Conservation (phyloP, 306 rosid species). For the Echinosophora koreensis region DNA sequence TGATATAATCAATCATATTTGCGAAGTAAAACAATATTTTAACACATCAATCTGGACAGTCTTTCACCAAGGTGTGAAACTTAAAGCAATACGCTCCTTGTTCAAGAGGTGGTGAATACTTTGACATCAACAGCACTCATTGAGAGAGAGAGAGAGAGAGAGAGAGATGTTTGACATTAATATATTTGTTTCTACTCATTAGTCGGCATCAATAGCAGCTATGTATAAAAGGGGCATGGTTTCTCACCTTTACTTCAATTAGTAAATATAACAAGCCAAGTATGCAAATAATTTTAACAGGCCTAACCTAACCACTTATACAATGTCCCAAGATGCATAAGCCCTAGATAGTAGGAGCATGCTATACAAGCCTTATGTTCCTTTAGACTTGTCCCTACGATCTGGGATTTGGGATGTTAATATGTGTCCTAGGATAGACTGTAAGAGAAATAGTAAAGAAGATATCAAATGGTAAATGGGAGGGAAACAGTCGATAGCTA, state of each 20-base stretch:
- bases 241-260: no score
- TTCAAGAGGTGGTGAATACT: slow-evolving; percentile 13
- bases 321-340: neutral
- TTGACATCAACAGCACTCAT: neutral
- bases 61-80: slow-evolving; percentile 33
- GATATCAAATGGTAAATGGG: neutral
- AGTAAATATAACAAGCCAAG: no score
- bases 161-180: neutral
- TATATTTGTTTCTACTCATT: no score
- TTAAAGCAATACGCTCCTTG: slow-evolving; percentile 37
- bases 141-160: neutral
- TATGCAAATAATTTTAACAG: neutral
- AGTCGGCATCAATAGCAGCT: no score
- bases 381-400: neutral
- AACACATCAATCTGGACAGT: slow-evolving; percentile 34
- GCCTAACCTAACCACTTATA: slow-evolving; percentile 11
- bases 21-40: slow-evolving; percentile 12
- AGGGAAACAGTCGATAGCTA: slow-evolving; percentile 1
- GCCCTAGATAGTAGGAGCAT: neutral
- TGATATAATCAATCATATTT: slow-evolving; percentile 34
- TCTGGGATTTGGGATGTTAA: slow-evolving; percentile 16
- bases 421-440: neutral
- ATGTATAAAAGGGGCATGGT: no score
- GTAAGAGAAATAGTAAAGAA: neutral
- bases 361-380: slow-evolving; percentile 11